Percentiles rank a stretch among this genome's conserved stretches.
Evolutionary conservation across 192 early-diverging fungal genomes (phyloP).

Genomic region (Cetraspora pellucida): DNA sequence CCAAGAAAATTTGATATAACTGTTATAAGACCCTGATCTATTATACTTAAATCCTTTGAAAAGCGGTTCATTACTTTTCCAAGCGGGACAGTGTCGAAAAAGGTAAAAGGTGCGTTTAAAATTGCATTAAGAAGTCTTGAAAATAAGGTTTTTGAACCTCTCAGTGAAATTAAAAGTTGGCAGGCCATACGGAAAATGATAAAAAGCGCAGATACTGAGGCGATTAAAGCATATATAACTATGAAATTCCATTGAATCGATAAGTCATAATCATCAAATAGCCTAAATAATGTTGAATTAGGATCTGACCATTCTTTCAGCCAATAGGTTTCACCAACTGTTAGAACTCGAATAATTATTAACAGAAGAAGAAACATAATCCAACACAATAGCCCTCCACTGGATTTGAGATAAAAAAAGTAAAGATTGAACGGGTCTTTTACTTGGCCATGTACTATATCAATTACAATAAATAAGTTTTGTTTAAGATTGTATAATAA

Average conservation of each 20-base stretch:
- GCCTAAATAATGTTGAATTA: background rate
- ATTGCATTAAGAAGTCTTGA: constrained; percentile 57
- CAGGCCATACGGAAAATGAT: constrained; percentile 47
- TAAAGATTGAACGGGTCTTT: constrained; percentile 77
- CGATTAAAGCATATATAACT: constrained; percentile 57
- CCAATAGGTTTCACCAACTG: constrained; percentile 66
- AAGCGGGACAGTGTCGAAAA: constrained; percentile 88
- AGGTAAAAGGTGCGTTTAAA: constrained; percentile 73
- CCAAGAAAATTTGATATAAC: constrained; percentile 52
- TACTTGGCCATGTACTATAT: constrained; percentile 64
- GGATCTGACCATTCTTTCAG: constrained; percentile 59
- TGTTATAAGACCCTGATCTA: constrained; percentile 67
- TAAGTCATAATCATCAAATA: background rate
- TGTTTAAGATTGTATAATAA: background rate
- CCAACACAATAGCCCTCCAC: constrained; percentile 66
- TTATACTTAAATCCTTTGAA: constrained; percentile 80
- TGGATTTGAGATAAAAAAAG: constrained; percentile 69
- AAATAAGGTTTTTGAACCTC: constrained; percentile 64
- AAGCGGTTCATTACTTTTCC: constrained; percentile 90
- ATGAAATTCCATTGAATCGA: constrained; percentile 51
- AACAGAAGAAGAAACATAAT: constrained; percentile 49
- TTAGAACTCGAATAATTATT: constrained; percentile 48
- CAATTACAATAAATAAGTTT: background rate
- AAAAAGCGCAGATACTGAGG: constrained; percentile 42
- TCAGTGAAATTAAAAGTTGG: constrained; percentile 52